phyloP scores from a whole-genome alignment of 2,329 filamentous ascomycete species.

The Cladosporium sp. region DNA sequence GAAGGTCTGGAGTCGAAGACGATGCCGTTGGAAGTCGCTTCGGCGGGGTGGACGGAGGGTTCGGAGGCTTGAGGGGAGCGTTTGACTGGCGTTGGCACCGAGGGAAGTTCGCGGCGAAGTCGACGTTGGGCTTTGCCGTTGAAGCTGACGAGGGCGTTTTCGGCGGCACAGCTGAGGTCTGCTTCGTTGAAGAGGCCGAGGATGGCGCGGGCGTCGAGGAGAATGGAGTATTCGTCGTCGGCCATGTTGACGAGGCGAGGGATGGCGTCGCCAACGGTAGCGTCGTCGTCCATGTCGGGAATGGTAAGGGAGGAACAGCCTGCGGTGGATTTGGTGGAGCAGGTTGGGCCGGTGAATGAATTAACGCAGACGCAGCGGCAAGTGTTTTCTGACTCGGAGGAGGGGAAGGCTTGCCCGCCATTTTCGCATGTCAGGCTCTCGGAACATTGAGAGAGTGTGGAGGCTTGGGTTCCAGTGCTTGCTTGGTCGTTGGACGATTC shows the following conservation, averaged over 20 bases:
- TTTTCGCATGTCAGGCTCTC: conserved; percentile 66
- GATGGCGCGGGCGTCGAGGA: conserved; percentile 65
- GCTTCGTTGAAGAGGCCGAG: conserved; percentile 71
- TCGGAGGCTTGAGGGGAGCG: conserved; percentile 13
- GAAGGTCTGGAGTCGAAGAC: conserved; percentile 20
- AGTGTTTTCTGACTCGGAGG: conserved; percentile 41
- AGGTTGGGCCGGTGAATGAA: conserved; percentile 69
- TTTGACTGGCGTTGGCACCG: conserved; percentile 18
- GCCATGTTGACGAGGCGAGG: conserved; percentile 67
- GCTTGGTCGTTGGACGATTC: conserved; percentile 18
- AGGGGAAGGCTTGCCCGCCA: conserved; percentile 71
- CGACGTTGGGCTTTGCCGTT: conserved; percentile 46
- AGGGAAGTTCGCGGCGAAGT: neutral
- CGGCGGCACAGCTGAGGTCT: conserved; percentile 73
- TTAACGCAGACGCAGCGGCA: conserved; percentile 89
- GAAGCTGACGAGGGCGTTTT: conserved; percentile 88
- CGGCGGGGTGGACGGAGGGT: conserved; percentile 15
- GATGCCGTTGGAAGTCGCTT: conserved; percentile 32
- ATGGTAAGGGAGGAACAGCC: conserved; percentile 53
- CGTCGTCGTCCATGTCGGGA: conserved; percentile 52
- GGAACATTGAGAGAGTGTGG: conserved; percentile 52
- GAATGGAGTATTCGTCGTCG: conserved; percentile 67
- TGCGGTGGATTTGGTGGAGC: conserved; percentile 47
- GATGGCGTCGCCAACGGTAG: conserved; percentile 76
- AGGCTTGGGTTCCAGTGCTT: conserved; percentile 23